Evolutionary conservation across 495 filamentous ascomycete species (phyloP).

Genomic region (Barbatosphaeria neglecta): DNA sequence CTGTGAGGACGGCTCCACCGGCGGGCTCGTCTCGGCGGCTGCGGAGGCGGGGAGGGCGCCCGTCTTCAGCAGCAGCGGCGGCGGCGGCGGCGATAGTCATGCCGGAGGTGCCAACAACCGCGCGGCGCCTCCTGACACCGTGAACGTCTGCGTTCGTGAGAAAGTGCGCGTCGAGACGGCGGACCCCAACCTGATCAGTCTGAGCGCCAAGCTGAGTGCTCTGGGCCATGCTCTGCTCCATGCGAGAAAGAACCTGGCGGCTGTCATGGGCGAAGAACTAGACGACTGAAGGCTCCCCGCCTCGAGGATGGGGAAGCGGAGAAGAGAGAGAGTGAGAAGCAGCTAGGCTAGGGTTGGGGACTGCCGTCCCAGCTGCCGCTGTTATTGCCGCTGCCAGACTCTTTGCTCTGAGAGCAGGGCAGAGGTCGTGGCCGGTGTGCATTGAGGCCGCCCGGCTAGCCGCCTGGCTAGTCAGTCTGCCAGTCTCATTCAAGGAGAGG

Average conservation of each 20-base stretch:
- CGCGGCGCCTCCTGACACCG: constrained; percentile 4
- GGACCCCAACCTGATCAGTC: constrained; percentile 78
- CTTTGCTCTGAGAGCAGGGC: too few species aligned
- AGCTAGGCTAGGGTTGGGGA: too few species aligned
- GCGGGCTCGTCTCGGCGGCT: background rate
- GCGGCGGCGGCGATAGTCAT: background rate
- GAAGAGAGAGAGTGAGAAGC: too few species aligned
- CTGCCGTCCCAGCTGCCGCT: too few species aligned
- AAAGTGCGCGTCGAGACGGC: constrained; percentile 85
- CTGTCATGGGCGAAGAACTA: constrained; percentile 61
- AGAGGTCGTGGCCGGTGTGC: too few species aligned
- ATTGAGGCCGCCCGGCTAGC: too few species aligned
- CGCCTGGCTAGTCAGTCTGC: too few species aligned
- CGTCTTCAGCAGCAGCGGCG: constrained; percentile 1
- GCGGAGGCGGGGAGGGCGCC: constrained; percentile 3
- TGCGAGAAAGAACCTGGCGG: constrained; percentile 58
- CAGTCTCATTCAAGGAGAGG: too few species aligned
- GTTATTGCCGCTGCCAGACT: too few species aligned
- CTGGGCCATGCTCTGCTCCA: constrained; percentile 61
- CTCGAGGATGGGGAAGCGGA: too few species aligned
- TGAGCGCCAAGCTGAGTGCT: constrained; percentile 76
- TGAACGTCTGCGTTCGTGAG: constrained; percentile 73
- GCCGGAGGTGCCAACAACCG: constrained; percentile 1
- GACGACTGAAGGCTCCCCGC: too few species aligned
- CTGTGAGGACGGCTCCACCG: constrained; percentile 4